Base-by-base conservation (phyloP, 208 protist genomes). In the Leptomonas pyrrhocoris region DNA sequence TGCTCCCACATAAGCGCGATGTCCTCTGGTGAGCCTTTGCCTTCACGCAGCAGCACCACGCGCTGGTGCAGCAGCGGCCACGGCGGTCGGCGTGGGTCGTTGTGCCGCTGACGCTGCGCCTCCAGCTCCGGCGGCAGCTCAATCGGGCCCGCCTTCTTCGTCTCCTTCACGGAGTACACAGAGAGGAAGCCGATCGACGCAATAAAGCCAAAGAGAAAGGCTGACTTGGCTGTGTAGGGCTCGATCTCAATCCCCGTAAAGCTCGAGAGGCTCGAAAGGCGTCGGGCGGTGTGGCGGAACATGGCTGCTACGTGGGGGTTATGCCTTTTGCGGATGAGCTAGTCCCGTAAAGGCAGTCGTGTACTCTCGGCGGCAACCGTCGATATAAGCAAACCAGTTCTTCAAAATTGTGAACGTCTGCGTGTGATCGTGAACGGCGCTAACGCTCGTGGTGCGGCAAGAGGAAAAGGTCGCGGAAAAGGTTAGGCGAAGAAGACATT, bases 51-150 rank as follows among this genome's bases (percentile, higher is more conserved):
- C 65, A 93, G 68, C 68, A 93, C 87, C 36, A 85, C 79, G 11
- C 85, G 83, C 68, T 95, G 86, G 61, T 95, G 90, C 57, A 95
- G 84, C 60, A 95, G 81, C 31, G 90, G 90, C 88, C 90, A 95
- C 49, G 90, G 90, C 19, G 87, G 87, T 15, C 90, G 86, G 46
- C 85, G 83, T 9, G 90, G 90, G 59, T 95, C 90, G 46, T 82
- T 89, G 73, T 82, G 79, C 16, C 88, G 84, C 64, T 81, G 61
- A 42, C 80, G 71, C 74, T 90, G 67, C 58, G 73, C 84, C 66
- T 90, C 78, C 42, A 90, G 60, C 42, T 95, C 86, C 56, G 88
- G 81, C 7, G 85, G 84, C 34, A 93, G 68, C 79, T 94, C 82
- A 16, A 92, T 72, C 54, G 89, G 89, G 2, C 89, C 89, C 16